These are phyloP conservation scores for Penicillium lagena DNA, from an alignment of 495 filamentous ascomycete genomes.

Conservation along the genomic window DNA sequence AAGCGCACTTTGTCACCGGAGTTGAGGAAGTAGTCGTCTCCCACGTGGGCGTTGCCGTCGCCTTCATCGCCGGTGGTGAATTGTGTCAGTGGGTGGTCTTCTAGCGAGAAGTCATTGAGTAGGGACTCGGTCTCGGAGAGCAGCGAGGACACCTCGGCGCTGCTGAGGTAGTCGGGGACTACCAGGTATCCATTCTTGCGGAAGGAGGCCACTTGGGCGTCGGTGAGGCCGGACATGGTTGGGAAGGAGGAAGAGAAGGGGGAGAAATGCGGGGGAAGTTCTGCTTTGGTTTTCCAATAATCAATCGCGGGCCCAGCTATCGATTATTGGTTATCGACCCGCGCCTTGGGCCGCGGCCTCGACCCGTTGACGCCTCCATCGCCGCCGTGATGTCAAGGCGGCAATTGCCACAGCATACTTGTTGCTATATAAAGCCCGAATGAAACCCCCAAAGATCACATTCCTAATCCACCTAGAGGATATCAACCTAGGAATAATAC, in stretches of 20 bases:
- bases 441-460: too few species aligned
- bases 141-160: slow-evolving; percentile 56
- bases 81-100: slow-evolving; percentile 81
- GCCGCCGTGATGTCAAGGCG: too few species aligned
- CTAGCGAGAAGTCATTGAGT: slow-evolving; percentile 67
- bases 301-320: too few species aligned
- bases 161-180: slow-evolving; percentile 69
- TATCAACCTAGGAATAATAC: neutral
- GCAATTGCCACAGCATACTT: too few species aligned
- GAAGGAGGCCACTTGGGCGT: slow-evolving; percentile 66
- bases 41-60: slow-evolving; percentile 56
- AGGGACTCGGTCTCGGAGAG: slow-evolving; percentile 67
- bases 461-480: too few species aligned
- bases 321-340: too few species aligned
- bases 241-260: neutral
- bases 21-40: slow-evolving; percentile 89
- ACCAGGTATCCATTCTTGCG: slow-evolving; percentile 82
- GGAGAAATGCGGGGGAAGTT: neutral
- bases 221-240: slow-evolving; percentile 53
- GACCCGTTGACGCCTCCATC: too few species aligned
- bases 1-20: slow-evolving; percentile 88
- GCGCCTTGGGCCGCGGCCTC: too few species aligned
- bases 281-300: too few species aligned
- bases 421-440: too few species aligned
- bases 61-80: slow-evolving; percentile 73